Conservation (phyloP, 768 basidiomycete species). For the Auricularia sp. region DNA sequence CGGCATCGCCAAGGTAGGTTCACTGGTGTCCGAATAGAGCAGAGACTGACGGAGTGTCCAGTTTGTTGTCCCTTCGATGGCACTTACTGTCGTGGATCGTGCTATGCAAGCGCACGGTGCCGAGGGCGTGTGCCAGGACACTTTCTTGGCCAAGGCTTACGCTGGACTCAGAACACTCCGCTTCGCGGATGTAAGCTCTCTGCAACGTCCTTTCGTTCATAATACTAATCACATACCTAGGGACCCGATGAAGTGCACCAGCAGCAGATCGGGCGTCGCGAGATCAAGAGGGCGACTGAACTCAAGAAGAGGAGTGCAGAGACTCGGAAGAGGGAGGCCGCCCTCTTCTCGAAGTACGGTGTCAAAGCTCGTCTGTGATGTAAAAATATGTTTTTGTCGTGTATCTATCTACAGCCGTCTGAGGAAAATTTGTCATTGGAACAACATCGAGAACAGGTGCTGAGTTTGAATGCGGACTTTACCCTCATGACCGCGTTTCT, state of each 20-base stretch:
- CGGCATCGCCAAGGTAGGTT: constrained; percentile 82
- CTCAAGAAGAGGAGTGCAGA: constrained; percentile 47
- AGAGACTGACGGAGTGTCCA: constrained; percentile 21
- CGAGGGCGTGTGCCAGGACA: constrained; percentile 91
- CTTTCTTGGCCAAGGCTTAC: constrained; percentile 66
- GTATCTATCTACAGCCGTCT: not conserved
- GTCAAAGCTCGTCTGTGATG: not conserved
- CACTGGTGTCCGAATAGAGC: not conserved
- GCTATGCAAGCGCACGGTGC: constrained; percentile 94
- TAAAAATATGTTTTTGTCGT: not conserved
- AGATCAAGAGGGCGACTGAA: constrained; percentile 65
- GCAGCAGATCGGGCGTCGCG: constrained; percentile 86
- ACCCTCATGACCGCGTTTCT: not conserved
- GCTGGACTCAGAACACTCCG: constrained; percentile 80
- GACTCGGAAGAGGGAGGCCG: constrained; percentile 51
- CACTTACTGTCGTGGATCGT: constrained; percentile 80
- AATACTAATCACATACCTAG: constrained; percentile 26
- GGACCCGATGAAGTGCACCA: constrained; percentile 91
- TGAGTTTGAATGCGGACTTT: not conserved
- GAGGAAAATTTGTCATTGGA: not conserved
- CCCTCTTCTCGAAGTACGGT: constrained; percentile 42
- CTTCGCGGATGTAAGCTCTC: constrained; percentile 60
- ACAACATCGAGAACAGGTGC: not conserved
- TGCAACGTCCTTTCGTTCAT: constrained; percentile 7
- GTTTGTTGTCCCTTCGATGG: constrained; percentile 93